Conservation (phyloP, 208 protist genomes). For the Trypanosoma cruzi region DNA sequence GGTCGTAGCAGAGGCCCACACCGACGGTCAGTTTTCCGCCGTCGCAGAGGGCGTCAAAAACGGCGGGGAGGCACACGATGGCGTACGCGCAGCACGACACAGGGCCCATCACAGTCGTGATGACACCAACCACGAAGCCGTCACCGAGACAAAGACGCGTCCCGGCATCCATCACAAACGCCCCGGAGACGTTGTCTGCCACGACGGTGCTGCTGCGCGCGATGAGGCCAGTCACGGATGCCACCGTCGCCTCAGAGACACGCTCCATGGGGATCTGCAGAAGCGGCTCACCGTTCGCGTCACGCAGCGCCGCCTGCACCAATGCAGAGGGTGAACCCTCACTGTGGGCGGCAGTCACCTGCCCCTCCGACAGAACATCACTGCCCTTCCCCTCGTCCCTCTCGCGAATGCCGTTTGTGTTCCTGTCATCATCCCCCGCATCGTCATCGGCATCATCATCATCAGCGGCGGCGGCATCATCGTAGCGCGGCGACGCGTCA, state of each 20-base stretch:
- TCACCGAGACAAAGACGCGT: conserved; percentile 68
- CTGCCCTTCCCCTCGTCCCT: conserved; percentile 17
- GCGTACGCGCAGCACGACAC: conserved; percentile 59
- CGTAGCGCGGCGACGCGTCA: neutral
- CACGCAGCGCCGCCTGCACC: neutral
- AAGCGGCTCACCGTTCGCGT: conserved; percentile 15
- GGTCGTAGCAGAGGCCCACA: conserved; percentile 52
- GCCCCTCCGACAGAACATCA: conserved; percentile 13
- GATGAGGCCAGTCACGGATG: conserved; percentile 38
- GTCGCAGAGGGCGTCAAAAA: conserved; percentile 6
- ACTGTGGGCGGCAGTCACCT: neutral
- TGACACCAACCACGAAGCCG: conserved; percentile 51
- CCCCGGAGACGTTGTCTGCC: conserved; percentile 41
- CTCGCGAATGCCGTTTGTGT: neutral
- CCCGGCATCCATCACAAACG: conserved; percentile 61
- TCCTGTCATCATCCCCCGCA: neutral
- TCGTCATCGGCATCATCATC: neutral
- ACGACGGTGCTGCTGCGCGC: conserved; percentile 32
- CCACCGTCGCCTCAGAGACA: conserved; percentile 63
- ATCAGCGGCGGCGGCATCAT: neutral
- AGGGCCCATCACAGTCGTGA: conserved; percentile 66
- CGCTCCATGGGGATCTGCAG: conserved; percentile 35
- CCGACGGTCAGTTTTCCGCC: conserved; percentile 26
- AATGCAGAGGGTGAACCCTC: neutral
- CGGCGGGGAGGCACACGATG: conserved; percentile 28